These are phyloP conservation scores for Westerdykella aurantiaca DNA, from an alignment of 2,329 filamentous ascomycete species.

Conservation along the genomic window DNA sequence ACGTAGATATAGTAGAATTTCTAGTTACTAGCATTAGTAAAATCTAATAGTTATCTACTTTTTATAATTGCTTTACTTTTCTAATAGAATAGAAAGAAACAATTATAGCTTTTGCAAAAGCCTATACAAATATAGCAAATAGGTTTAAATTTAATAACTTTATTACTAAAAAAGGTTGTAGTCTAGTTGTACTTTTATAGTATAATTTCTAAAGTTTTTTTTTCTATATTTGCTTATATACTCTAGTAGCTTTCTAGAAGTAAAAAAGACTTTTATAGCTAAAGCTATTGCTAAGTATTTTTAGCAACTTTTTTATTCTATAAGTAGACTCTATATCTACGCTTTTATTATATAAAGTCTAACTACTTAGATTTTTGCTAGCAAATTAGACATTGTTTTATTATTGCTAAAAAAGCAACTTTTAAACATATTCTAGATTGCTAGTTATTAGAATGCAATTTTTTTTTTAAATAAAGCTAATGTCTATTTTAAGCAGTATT, in stretches of 20 bases:
- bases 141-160: conserved; percentile 6
- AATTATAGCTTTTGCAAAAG: conserved; percentile 12
- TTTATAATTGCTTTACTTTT: conserved; percentile 18
- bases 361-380: conserved; percentile 9
- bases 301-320: conserved; percentile 5
- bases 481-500: conserved; percentile 33
- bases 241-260: background rate
- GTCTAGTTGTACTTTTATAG: conserved; percentile 6
- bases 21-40: conserved; percentile 12
- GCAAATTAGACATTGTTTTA: conserved; percentile 14
- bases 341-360: conserved; percentile 2
- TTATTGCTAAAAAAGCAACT: conserved; percentile 10
- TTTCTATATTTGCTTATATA: conserved; percentile 5
- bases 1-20: conserved; percentile 14
- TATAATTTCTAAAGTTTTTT: conserved; percentile 4
- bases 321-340: conserved; percentile 2
- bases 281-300: conserved; percentile 5
- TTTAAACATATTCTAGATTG: conserved; percentile 9
- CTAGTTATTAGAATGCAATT: conserved; percentile 19
- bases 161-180: conserved; percentile 6
- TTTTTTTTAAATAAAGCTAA: conserved; percentile 36
- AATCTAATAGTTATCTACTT: conserved; percentile 11
- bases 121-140: conserved; percentile 5
- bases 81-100: conserved; percentile 14
- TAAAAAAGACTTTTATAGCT: conserved; percentile 6